These are phyloP conservation scores for Saturnispora besseyi DNA, from an alignment of 805 yeast species.

Conservation along the genomic window DNA sequence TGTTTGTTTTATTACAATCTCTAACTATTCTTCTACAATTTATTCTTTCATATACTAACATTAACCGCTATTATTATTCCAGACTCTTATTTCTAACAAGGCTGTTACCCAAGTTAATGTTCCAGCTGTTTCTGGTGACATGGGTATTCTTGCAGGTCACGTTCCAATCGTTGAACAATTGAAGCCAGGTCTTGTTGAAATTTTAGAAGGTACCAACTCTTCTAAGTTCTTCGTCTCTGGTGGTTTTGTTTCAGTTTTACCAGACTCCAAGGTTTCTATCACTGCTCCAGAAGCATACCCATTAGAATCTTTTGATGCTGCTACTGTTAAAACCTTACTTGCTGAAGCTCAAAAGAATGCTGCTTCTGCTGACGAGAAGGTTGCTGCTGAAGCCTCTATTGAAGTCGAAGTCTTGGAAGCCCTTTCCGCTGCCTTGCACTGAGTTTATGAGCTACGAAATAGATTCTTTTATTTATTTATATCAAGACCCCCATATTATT, in stretches of 20 bases:
- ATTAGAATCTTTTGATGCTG: constrained; percentile 75
- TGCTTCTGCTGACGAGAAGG: constrained; percentile 73
- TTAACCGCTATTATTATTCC: not conserved
- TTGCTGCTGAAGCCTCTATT: constrained; percentile 90
- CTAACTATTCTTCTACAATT: not conserved
- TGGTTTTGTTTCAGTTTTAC: constrained; percentile 94
- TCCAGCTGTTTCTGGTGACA: constrained; percentile 91
- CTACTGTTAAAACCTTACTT: constrained; percentile 68
- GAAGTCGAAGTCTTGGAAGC: constrained; percentile 96
- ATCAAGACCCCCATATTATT: constrained; percentile 1
- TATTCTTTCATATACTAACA: not conserved
- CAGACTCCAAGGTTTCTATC: constrained; percentile 83
- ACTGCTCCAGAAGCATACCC: constrained; percentile 95
- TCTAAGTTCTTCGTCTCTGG: constrained; percentile 87
- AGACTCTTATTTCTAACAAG: constrained; percentile 27
- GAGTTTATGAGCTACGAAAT: constrained; percentile 2
- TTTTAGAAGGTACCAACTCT: constrained; percentile 68
- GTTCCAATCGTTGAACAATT: constrained; percentile 96
- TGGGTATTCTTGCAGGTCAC: constrained; percentile 96
- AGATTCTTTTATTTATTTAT: constrained; percentile 2
- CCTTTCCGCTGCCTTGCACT: constrained; percentile 56
- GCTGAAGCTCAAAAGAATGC: constrained; percentile 93
- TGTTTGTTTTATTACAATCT: not conserved
- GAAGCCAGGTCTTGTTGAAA: constrained; percentile 90
- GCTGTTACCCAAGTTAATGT: constrained; percentile 71